Evolutionary conservation across 257 asterid species (phyloP), one percentile per base, ranked within the genome.

Genomic region (Lithospermum erythrorhizon): DNA sequence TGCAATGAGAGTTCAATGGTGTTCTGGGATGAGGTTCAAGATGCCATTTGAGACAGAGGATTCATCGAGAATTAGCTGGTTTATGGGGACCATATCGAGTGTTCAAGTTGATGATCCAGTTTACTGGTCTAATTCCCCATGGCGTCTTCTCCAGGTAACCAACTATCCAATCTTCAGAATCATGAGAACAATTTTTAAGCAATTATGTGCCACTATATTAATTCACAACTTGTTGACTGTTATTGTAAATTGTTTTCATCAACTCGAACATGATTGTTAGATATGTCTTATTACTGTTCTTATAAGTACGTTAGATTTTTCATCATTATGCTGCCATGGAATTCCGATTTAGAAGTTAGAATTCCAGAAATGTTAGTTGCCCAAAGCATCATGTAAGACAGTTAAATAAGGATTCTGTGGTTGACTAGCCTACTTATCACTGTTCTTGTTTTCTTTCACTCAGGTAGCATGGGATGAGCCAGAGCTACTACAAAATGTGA

Each of bases 31-130:
- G 94, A 78, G 91, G 80, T 86, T 86, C 61, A 86, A 86, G 82
- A 86, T 86, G 95, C 85, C 95, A 14, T 86, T 86, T 6, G 95
- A 87, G 81, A 84, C 94, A 0, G 95, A 87, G 61, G 95, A 84
- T 77, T 87, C 95, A 0, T 84, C 90, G 5, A 64, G 94, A 68
- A 87, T 87, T 0, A 87, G 95, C 64, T 87, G 95, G 95, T 87
- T 87, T 45, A 82, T 84, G 95, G 95, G 95, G 25, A 84, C 95
- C 19, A 58, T 87, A 1, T 75, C 94, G 0, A 62, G 88, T 49
- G 86, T 84, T 68, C 85, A 77, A 18, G 87, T 78, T 2, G 82
- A 82, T 25, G 83, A 87, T 61, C 83, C 85, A 6, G 55, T 82
- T 57, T 84, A 64, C 65, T 84, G 95, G 95, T 90, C 95, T 68